These are phyloP conservation scores for Prunus mongolica DNA, from an alignment of 306 rosid genomes.

Conservation along the genomic window DNA sequence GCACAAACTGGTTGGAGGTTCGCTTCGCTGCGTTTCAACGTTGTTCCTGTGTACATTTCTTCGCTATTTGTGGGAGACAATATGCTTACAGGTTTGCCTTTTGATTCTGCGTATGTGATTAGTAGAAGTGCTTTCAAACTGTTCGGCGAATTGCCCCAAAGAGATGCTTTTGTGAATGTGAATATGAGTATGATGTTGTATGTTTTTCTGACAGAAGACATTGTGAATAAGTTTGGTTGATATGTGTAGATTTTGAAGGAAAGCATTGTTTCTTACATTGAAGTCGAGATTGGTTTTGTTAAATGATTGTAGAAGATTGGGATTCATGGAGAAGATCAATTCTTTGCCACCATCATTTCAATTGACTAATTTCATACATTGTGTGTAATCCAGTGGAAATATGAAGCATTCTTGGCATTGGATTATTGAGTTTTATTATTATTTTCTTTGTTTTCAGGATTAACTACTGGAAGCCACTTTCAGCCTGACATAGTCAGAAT, in stretches of 20 bases:
- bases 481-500: constrained; percentile 30
- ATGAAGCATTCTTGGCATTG: not conserved
- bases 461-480: constrained; percentile 37
- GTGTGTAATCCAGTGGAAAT: not conserved
- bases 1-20: not conserved
- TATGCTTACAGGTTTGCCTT: constrained; percentile 29
- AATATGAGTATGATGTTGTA: not conserved
- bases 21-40: not conserved
- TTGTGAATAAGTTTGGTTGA: not conserved
- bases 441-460: constrained; percentile 29
- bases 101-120: not conserved
- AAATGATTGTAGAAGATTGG: not conserved
- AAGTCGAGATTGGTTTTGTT: not conserved
- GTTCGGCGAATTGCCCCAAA: constrained; percentile 23
- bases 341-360: not conserved
- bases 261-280: not conserved
- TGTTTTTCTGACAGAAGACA: not conserved
- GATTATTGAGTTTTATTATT: not conserved
- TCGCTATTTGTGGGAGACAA: not conserved
- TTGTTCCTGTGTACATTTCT: not conserved
- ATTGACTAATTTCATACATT: not conserved
- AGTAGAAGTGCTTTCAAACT: constrained; percentile 10
- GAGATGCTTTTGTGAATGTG: not conserved
- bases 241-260: not conserved
- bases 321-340: not conserved